A percentile compares a stretch with the other conserved stretches of the same genome.
Conservation (phyloP, 2,329 filamentous ascomycete genomes). For the Tolypocladium amazonense region DNA sequence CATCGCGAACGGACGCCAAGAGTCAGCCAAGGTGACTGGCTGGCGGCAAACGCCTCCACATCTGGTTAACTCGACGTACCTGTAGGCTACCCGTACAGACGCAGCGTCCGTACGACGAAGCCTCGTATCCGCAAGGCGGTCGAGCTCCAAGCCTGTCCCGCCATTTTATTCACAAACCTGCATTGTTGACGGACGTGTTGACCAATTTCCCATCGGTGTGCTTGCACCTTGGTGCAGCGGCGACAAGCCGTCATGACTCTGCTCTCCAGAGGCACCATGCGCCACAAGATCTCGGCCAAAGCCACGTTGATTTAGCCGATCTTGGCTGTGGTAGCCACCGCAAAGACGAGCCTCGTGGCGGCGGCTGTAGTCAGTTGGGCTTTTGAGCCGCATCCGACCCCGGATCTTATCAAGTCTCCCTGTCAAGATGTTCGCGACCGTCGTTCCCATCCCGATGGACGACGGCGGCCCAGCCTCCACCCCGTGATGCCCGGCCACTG, state of each 20-base stretch:
- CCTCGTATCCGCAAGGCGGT: neutral
- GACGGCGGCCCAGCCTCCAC: neutral
- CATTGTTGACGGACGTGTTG: neutral
- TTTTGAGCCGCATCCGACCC: neutral
- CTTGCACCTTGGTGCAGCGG: neutral
- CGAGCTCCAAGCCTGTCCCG: neutral
- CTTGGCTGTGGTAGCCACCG: neutral
- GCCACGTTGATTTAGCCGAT: neutral
- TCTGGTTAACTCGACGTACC: neutral
- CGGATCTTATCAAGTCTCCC: neutral
- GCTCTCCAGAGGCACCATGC: neutral
- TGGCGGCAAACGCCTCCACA: neutral
- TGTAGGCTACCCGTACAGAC: neutral
- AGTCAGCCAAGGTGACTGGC: neutral
- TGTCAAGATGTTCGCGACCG: neutral
- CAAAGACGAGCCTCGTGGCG: neutral
- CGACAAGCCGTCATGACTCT: neutral
- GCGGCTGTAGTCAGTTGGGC: neutral
- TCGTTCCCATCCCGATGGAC: neutral
- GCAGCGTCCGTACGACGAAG: neutral
- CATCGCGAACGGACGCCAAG: neutral
- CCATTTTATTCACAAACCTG: neutral
- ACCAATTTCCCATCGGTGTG: neutral
- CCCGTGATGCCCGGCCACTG: neutral
- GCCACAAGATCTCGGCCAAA: neutral